phyloP scores from a whole-genome alignment of 345 rosid genomes.

The Ceriops decandra region DNA sequence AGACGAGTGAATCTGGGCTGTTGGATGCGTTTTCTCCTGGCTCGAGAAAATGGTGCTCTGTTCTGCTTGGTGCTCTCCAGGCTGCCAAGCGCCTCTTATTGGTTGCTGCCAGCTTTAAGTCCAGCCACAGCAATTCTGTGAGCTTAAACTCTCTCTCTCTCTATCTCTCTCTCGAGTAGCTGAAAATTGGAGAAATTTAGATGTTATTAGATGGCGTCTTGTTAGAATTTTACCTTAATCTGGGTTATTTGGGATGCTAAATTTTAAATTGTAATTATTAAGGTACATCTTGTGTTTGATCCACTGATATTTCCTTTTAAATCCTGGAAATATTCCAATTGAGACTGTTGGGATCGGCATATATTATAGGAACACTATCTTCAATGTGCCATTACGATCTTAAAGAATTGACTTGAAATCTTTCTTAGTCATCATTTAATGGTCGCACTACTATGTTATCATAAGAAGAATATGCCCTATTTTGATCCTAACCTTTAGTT shows the following conservation, averaged over 20 bases:
- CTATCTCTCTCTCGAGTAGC: background rate
- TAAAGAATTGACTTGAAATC: too few relatives aligned
- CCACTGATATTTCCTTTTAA: background rate
- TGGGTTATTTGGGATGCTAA: background rate
- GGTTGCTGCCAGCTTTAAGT: constrained; percentile 30
- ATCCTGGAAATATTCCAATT: too few relatives aligned
- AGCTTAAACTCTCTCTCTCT: constrained; percentile 15
- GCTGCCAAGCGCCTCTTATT: constrained; percentile 58
- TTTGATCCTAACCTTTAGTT: background rate
- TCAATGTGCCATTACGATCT: too few relatives aligned
- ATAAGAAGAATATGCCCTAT: background rate
- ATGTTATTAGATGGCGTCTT: too few relatives aligned
- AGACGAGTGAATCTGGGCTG: constrained; percentile 33
- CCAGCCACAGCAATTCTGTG: constrained; percentile 47
- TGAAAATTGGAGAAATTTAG: too few relatives aligned
- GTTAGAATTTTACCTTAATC: background rate
- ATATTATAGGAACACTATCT: too few relatives aligned
- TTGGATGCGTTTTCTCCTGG: constrained; percentile 10
- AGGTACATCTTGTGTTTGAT: background rate
- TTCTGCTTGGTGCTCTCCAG: constrained; percentile 51
- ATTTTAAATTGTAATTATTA: background rate
- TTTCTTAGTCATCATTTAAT: too few relatives aligned
- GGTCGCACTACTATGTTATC: too few relatives aligned
- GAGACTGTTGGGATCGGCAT: too few relatives aligned
- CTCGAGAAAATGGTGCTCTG: constrained; percentile 53